Percentiles rank a stretch among this genome's conserved stretches.
Evolutionary conservation across 257 asterid genomes (phyloP).

Genomic region (Solanum tacnaense): DNA sequence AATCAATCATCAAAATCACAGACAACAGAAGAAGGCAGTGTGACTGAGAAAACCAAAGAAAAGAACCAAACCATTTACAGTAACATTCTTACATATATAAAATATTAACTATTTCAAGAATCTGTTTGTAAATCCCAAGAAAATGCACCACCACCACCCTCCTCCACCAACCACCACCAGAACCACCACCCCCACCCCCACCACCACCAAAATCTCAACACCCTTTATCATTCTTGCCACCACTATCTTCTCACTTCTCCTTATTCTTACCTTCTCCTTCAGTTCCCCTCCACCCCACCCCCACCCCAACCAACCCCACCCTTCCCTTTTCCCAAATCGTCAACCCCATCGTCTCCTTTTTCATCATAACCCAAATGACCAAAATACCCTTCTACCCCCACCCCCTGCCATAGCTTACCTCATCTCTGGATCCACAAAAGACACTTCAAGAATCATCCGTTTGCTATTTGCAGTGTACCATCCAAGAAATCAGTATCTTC

Average conservation of each 20-base stretch:
- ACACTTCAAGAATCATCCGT: slow-evolving; percentile 49
- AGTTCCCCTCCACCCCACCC: slow-evolving; percentile 24
- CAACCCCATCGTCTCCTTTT: slow-evolving; percentile 31
- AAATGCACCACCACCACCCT: slow-evolving; percentile 12
- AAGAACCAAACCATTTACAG: not conserved
- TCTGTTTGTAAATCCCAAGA: not conserved
- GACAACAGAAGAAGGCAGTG: not conserved
- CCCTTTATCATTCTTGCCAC: slow-evolving; percentile 40
- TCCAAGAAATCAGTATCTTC: slow-evolving; percentile 61
- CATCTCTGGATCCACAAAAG: slow-evolving; percentile 63
- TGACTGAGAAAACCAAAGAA: not conserved
- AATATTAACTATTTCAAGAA: not conserved
- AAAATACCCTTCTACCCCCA: slow-evolving; percentile 17
- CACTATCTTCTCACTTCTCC: slow-evolving; percentile 46
- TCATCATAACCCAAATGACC: slow-evolving; percentile 11
- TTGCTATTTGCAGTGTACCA: slow-evolving; percentile 70
- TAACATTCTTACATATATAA: not conserved
- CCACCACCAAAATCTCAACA: slow-evolving; percentile 1
- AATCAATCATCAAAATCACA: not conserved
- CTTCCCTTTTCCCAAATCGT: slow-evolving; percentile 55
- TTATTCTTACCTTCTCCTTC: slow-evolving; percentile 37
- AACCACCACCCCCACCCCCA: slow-evolving; percentile 6
- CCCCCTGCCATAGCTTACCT: slow-evolving; percentile 77
- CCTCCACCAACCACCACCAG: slow-evolving; percentile 13
- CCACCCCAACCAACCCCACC: slow-evolving; percentile 38